A percentile compares a stretch with the other conserved stretches of the same genome.
Evolutionary conservation across 441 rosid genomes (phyloP).

Genomic region (Breynia disticha): DNA sequence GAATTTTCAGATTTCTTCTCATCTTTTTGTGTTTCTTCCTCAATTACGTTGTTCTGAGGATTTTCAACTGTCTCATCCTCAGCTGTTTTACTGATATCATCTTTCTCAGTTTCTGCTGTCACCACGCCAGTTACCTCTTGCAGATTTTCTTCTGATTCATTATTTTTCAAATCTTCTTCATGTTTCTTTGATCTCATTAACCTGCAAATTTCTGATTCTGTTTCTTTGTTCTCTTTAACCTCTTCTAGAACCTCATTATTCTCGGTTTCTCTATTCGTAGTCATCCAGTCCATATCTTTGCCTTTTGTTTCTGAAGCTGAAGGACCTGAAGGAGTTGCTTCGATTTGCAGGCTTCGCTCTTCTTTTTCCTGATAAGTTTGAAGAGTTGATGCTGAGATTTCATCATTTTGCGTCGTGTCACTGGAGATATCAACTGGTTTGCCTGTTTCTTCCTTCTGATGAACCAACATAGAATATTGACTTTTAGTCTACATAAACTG

Average conservation of each 20-base stretch:
- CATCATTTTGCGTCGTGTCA: slow-evolving; percentile 8
- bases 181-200: too few relatives aligned
- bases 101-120: not conserved
- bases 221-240: not conserved
- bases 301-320: not conserved
- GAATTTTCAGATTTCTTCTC: not conserved
- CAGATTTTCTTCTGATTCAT: not conserved
- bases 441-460: slow-evolving; percentile 13
- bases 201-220: too few relatives aligned
- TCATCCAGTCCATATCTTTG: too few relatives aligned
- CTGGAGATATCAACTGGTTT: slow-evolving; percentile 7
- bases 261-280: too few relatives aligned
- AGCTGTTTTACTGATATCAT: not conserved
- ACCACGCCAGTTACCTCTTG: not conserved
- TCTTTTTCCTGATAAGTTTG: not conserved
- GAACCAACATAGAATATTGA: slow-evolving; percentile 13
- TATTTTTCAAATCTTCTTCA: not conserved
- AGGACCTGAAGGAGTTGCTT: not conserved
- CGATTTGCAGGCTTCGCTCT: not conserved
- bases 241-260: too few relatives aligned
- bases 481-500: slow-evolving; percentile 3
- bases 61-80: not conserved
- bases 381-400: not conserved
- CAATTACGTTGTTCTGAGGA: not conserved
- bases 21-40: not conserved